These are phyloP conservation scores for Fraxinus albicans DNA, from an alignment of 305 asterid genomes.

Conservation along the genomic window DNA sequence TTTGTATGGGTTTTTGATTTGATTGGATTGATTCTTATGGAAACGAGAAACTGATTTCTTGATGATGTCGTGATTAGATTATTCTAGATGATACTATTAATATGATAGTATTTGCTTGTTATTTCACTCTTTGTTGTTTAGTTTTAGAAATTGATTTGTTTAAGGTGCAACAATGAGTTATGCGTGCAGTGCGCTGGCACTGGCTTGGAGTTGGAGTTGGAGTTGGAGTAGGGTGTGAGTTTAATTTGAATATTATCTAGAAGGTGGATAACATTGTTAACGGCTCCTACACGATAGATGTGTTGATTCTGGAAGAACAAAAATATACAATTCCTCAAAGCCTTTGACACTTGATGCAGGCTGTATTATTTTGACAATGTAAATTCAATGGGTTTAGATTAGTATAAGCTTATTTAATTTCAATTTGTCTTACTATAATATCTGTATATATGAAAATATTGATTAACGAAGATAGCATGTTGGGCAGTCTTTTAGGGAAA, in stretches of 20 bases:
- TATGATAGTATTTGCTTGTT: background rate
- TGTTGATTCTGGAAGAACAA: background rate
- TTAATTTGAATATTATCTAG: background rate
- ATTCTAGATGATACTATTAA: background rate
- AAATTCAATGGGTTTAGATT: background rate
- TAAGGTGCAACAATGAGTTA: background rate
- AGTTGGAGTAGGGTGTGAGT: background rate
- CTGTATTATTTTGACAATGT: background rate
- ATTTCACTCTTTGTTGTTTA: background rate
- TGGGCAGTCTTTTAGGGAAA: background rate
- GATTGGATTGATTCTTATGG: background rate
- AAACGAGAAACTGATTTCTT: background rate
- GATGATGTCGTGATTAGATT: slow-evolving; percentile 1
- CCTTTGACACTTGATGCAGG: background rate
- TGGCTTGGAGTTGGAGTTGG: background rate
- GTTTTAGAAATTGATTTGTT: background rate
- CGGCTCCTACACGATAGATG: background rate
- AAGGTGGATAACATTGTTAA: background rate
- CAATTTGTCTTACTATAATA: background rate
- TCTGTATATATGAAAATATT: background rate
- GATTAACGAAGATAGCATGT: background rate
- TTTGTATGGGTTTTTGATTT: background rate
- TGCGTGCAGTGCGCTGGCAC: background rate
- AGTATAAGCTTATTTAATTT: background rate
- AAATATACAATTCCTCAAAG: background rate